Evolutionary conservation across 768 basidiomycete species (phyloP).

Genomic region (Suillus americanus): DNA sequence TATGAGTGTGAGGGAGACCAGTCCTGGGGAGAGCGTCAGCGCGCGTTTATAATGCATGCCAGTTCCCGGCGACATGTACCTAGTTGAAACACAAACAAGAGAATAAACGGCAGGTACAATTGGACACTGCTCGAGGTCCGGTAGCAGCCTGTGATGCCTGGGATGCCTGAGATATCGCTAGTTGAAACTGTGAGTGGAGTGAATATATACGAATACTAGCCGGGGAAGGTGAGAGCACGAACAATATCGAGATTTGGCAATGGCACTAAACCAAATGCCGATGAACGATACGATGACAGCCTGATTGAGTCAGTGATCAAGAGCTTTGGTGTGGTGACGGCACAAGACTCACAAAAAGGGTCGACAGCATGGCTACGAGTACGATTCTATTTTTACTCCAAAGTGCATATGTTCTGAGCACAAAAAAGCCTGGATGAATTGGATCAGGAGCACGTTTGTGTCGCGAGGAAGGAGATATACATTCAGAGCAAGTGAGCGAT

Average conservation of each 20-base stretch:
- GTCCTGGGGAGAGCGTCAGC: neutral
- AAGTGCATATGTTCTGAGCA: neutral
- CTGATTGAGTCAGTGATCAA: neutral
- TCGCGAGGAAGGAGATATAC: neutral
- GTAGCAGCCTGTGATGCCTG: neutral
- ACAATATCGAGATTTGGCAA: neutral
- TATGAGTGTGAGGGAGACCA: neutral
- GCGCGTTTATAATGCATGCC: neutral
- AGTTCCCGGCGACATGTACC: neutral
- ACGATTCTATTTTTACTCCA: neutral
- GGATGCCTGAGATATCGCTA: neutral
- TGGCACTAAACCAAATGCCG: neutral
- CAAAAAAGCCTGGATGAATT: neutral
- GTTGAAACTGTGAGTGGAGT: neutral
- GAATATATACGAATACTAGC: neutral
- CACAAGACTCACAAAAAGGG: neutral
- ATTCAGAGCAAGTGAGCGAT: slow-evolving; percentile 1
- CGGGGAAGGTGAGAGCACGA: neutral
- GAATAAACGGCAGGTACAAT: neutral
- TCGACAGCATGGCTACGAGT: neutral
- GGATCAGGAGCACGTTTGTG: neutral
- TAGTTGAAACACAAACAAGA: neutral
- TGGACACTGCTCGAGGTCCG: neutral
- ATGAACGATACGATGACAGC: neutral
- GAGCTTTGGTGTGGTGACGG: neutral